Percentiles rank a stretch among this genome's conserved stretches.
Conservation (phyloP, 371 early-diverging fungal species). For the Mucor saturninus region DNA sequence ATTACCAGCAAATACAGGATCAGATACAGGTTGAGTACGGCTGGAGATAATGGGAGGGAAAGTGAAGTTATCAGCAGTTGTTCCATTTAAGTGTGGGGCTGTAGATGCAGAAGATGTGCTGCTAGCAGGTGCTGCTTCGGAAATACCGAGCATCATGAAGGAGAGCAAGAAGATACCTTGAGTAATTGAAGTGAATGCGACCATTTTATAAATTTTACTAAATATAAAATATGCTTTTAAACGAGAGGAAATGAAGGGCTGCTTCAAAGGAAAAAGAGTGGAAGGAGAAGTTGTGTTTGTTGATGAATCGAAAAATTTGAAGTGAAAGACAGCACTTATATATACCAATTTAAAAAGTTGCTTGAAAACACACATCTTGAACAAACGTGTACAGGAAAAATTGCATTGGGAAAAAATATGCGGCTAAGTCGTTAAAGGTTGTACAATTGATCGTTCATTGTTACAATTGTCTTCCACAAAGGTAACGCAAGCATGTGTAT, state of each 20-base stretch:
- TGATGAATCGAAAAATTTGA: background rate
- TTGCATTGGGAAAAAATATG: too few relatives aligned
- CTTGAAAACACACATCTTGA: background rate
- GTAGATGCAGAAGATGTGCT: background rate
- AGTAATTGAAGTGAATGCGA: constrained; percentile 21
- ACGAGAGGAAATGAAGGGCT: background rate
- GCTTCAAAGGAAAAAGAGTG: background rate
- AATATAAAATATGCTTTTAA: background rate
- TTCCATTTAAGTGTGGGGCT: background rate
- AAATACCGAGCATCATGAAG: constrained; percentile 3
- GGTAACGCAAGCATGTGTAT: too few relatives aligned
- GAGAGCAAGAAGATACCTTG: constrained; percentile 11
- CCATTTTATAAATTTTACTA: constrained; percentile 9
- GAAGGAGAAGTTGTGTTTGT: background rate
- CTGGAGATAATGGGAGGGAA: constrained; percentile 19
- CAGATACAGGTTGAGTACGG: background rate
- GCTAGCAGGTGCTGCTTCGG: constrained; percentile 18
- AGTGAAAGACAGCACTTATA: background rate
- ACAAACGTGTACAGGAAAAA: background rate
- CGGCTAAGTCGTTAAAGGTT: too few relatives aligned
- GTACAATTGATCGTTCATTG: too few relatives aligned
- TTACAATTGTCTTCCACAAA: too few relatives aligned
- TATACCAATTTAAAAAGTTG: background rate
- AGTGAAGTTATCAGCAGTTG: background rate
- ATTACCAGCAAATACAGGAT: constrained; percentile 2